These are phyloP conservation scores for Colletotrichum sp. DNA, from an alignment of 2,329 filamentous ascomycete species.

Conservation along the genomic window DNA sequence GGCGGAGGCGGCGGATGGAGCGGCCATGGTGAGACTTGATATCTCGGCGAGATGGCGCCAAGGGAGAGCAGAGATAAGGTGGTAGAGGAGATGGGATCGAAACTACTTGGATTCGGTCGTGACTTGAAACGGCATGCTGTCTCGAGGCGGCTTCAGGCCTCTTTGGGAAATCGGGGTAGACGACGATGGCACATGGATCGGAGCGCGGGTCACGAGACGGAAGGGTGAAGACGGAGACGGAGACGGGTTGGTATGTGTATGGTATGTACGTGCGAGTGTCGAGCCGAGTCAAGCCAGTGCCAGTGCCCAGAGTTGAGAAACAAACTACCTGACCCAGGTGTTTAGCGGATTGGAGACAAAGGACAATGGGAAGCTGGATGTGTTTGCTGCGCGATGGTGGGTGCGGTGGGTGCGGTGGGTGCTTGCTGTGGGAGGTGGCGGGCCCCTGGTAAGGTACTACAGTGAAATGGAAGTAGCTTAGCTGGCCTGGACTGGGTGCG, in stretches of 20 bases:
- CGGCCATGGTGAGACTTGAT: constrained; percentile 9
- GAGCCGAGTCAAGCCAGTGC: neutral
- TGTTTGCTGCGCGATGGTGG: neutral
- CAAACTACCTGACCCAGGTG: neutral
- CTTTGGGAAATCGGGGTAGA: constrained; percentile 7
- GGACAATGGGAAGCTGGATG: neutral
- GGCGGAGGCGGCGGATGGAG: neutral
- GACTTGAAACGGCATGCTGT: constrained; percentile 23
- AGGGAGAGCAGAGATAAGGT: neutral
- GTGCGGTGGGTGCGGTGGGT: neutral
- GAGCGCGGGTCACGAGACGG: neutral
- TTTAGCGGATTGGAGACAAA: neutral
- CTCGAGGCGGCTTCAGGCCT: constrained; percentile 17
- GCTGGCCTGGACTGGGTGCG: neutral
- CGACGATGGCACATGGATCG: constrained; percentile 6
- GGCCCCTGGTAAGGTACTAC: neutral
- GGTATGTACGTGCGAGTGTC: neutral
- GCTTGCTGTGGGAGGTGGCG: neutral
- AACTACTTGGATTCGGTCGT: constrained; percentile 6
- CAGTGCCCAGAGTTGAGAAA: neutral
- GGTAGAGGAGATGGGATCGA: constrained; percentile 4
- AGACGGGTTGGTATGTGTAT: neutral
- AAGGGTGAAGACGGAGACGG: neutral
- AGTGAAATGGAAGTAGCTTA: neutral
- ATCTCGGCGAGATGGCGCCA: neutral